Conservation (phyloP, 192 early-diverging fungal species). For the Coemansia sp. region DNA sequence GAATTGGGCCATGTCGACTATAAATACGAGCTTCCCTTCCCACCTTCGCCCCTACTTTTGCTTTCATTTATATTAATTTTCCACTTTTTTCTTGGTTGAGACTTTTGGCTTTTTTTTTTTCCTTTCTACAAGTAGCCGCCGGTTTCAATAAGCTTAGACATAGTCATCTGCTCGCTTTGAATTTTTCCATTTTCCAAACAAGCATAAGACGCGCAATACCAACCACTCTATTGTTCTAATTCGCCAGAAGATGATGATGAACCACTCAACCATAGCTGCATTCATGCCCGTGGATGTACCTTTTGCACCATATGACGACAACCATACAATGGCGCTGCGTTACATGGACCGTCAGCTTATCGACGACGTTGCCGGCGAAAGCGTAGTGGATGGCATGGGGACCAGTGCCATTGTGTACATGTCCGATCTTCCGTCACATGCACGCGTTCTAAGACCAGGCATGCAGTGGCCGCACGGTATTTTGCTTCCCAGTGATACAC, state of each 20-base stretch:
- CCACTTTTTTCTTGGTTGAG: too few species aligned
- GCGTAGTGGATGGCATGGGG: slow-evolving; percentile 8
- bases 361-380: slow-evolving; percentile 49
- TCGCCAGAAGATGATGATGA: slow-evolving; percentile 36
- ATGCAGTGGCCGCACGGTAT: slow-evolving; percentile 40
- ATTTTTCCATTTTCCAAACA: too few species aligned
- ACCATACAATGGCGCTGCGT: slow-evolving; percentile 28
- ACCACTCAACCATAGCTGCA: slow-evolving; percentile 18
- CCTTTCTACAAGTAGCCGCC: too few species aligned
- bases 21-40: too few species aligned
- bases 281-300: slow-evolving; percentile 31
- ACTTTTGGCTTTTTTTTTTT: too few species aligned
- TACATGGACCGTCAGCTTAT: slow-evolving; percentile 37
- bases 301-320: slow-evolving; percentile 36
- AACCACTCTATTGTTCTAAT: too few species aligned
- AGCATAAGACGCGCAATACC: too few species aligned
- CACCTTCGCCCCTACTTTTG: too few species aligned
- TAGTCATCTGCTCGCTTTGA: too few species aligned
- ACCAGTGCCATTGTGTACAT: slow-evolving; percentile 17
- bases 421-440: slow-evolving; percentile 41
- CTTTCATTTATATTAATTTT: too few species aligned
- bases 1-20: too few species aligned
- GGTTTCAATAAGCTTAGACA: too few species aligned
- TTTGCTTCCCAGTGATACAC: slow-evolving; percentile 34
- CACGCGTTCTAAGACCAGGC: slow-evolving; percentile 43